Conservation (phyloP, 139 green algal genomes). For the Chlamydomonas sphaeroides region DNA sequence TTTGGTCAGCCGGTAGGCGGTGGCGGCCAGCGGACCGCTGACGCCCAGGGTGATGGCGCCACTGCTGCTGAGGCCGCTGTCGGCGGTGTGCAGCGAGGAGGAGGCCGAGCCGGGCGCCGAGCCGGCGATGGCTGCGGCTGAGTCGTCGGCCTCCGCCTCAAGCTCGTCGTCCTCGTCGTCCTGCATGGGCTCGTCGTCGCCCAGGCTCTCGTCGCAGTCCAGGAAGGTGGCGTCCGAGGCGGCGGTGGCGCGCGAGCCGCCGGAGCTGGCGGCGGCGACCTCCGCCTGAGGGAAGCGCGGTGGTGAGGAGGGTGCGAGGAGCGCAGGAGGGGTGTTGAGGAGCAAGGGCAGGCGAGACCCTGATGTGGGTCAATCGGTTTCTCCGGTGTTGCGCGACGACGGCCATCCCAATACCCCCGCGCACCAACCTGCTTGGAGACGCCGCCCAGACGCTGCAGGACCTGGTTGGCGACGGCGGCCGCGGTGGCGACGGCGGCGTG, state of each 20-base stretch:
- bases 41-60: neutral
- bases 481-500: neutral
- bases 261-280: too few relatives aligned
- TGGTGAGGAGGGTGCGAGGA: too few relatives aligned
- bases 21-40: neutral
- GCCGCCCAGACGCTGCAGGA: conserved; percentile 8
- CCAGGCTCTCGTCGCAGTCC: conserved; percentile 34
- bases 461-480: neutral
- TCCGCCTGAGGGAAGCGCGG: too few relatives aligned
- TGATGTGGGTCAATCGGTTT: too few relatives aligned
- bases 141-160: neutral
- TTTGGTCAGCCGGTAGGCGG: too few relatives aligned
- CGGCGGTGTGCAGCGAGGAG: neutral
- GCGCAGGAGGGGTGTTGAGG: too few relatives aligned
- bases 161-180: neutral
- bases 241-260: too few relatives aligned
- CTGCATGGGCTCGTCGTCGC: neutral
- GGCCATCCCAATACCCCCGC: too few relatives aligned
- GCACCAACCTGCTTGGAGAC: neutral
- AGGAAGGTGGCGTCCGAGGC: conserved; percentile 34
- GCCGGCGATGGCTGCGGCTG: neutral
- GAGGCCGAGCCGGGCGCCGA: neutral
- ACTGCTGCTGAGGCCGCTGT: neutral
- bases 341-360: too few relatives aligned
- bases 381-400: too few relatives aligned